A percentile compares a stretch with the other conserved stretches of the same genome.
These are phyloP conservation scores for Cinnamomum chago DNA, from an alignment of 164 flowering plant genomes.

Conservation along the genomic window DNA sequence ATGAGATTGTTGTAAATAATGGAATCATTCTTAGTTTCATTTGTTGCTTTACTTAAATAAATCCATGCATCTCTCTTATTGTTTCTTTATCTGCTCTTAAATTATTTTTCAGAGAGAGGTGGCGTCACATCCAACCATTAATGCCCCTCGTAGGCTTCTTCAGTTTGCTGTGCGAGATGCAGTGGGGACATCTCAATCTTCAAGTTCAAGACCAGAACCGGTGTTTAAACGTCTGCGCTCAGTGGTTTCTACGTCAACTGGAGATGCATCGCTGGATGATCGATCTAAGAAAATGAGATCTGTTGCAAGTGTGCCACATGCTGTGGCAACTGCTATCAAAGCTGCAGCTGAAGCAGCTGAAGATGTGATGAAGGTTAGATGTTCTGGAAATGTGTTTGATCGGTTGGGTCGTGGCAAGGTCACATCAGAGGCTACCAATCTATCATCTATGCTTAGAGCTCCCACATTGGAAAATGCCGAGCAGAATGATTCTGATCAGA, in stretches of 20 bases:
- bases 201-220: conserved; percentile 39
- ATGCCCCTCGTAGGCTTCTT: conserved; percentile 75
- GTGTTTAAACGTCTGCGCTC: conserved; percentile 71
- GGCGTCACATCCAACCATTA: conserved; percentile 30
- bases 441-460: too few relatives aligned
- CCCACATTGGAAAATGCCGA: conserved; percentile 29
- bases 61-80: neutral
- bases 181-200: conserved; percentile 48
- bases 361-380: conserved; percentile 55
- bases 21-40: neutral
- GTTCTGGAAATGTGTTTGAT: conserved; percentile 70
- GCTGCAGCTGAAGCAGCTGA: conserved; percentile 90
- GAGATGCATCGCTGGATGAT: conserved; percentile 30
- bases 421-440: conserved; percentile 18
- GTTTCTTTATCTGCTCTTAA: conserved; percentile 3
- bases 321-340: conserved; percentile 63
- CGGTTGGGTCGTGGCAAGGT: conserved; percentile 55
- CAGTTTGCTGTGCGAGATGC: conserved; percentile 97
- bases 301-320: conserved; percentile 47
- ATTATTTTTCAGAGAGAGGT: conserved; percentile 43
- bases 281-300: conserved; percentile 42
- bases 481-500: conserved; percentile 25
- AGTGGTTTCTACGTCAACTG: conserved; percentile 65
- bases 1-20: neutral
- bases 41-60: neutral